These are phyloP conservation scores for Tuber melanosporum DNA, from an alignment of 495 filamentous ascomycete species.

Conservation along the genomic window DNA sequence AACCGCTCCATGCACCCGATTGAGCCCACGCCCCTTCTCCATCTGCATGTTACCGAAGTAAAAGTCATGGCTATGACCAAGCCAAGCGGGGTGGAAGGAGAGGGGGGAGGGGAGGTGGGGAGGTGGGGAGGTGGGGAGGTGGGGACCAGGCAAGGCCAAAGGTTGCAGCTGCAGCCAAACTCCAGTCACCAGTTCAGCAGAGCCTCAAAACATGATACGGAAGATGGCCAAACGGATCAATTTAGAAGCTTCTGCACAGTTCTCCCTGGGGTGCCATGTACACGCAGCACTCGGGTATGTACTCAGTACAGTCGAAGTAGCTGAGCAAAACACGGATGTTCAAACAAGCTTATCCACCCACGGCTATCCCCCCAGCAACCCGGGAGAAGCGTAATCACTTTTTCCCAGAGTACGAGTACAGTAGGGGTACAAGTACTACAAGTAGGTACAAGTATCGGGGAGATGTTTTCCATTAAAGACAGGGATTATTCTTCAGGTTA, in stretches of 20 bases:
- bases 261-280: not conserved
- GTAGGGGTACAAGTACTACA: too few relatives aligned
- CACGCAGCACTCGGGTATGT: not conserved
- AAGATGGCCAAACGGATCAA: not conserved
- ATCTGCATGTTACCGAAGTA: not conserved
- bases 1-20: not conserved
- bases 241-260: not conserved
- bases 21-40: not conserved
- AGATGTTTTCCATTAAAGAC: too few relatives aligned
- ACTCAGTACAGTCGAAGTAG: not conserved
- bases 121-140: too few relatives aligned
- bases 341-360: conserved; percentile 1
- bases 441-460: too few relatives aligned
- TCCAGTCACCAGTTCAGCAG: not conserved
- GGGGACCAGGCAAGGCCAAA: not conserved
- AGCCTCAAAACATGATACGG: conserved; percentile 2
- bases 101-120: too few relatives aligned
- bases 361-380: not conserved
- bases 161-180: not conserved
- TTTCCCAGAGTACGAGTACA: too few relatives aligned
- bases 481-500: too few relatives aligned
- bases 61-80: not conserved
- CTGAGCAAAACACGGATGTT: not conserved
- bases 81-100: not conserved
- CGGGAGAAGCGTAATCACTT: not conserved